phyloP scores from a whole-genome alignment of 176 grass and related monocot species.

The Lolium multiflorum region DNA sequence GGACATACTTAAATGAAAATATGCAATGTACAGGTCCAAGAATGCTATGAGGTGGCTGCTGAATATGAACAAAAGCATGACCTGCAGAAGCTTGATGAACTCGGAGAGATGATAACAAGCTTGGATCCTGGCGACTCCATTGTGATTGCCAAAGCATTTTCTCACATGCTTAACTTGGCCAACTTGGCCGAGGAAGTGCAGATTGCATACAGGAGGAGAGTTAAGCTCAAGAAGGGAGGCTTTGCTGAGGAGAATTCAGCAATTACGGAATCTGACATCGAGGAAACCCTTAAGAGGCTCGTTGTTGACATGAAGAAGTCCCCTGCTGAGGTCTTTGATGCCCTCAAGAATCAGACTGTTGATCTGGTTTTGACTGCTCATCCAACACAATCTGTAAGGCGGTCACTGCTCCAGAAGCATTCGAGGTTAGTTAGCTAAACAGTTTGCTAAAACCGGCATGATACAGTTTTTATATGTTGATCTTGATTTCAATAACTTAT shows the following conservation, averaged over 20 bases:
- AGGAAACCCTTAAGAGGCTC: constrained; percentile 76
- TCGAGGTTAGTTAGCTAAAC: constrained; percentile 52
- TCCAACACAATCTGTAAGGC: constrained; percentile 78
- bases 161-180: constrained; percentile 85
- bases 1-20: not conserved
- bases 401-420: constrained; percentile 79
- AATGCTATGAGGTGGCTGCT: constrained; percentile 74
- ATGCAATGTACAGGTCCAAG: constrained; percentile 65
- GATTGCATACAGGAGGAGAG: constrained; percentile 74
- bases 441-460: not conserved
- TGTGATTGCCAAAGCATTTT: constrained; percentile 76
- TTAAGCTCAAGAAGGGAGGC: constrained; percentile 76
- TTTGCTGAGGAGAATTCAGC: constrained; percentile 80
- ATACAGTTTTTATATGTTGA: not conserved
- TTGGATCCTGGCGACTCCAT: constrained; percentile 77
- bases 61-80: constrained; percentile 71
- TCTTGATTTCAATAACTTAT: constrained; percentile 12
- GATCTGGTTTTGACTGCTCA: constrained; percentile 83
- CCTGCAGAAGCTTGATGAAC: constrained; percentile 64
- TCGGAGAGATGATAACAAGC: constrained; percentile 71
- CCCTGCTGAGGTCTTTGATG: constrained; percentile 74
- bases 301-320: constrained; percentile 72
- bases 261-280: constrained; percentile 75
- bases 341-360: constrained; percentile 74
- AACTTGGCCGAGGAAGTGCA: constrained; percentile 85